Base-by-base conservation (phyloP, 2,329 filamentous ascomycete species). In the Diaporthe eres region DNA sequence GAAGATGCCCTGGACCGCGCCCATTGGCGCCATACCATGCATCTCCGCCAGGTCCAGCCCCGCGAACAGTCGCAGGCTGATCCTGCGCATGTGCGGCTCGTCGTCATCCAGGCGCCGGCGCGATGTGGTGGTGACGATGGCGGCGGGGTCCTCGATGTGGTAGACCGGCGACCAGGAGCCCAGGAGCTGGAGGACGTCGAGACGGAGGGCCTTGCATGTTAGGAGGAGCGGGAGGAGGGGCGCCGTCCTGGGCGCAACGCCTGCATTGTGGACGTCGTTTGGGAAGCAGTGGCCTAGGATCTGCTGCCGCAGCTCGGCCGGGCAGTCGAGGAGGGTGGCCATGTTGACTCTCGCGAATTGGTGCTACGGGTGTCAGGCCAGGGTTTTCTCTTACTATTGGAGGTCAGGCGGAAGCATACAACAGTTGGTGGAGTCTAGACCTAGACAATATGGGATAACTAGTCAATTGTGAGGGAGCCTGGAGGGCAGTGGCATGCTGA, bases 61-160 rank as follows among this genome's bases (percentile, higher is more conserved):
- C 51, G 61, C 60, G 22, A 74, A 74, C 19, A 74, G 8, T 4
- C 72, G 72, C 22, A 74, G 72, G 37, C 49, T 58, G 61, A 68
- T 37, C 19, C 13, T 58, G 60, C 39, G 49, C 19, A 47, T 58
- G n/a, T 58, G 28, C 19, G 1, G 8, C 19, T 31, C 28, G 12
- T 51, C 28, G 19, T 63, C 4, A 9, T 37, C 34, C 0, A 60
- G 28, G 28, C 19, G 17, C 31, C 55, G 31, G 31, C 31, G 57
- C 31, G 15, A n/a, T 22, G 60, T 19, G 58, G 13, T 28, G n/a
- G 4, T 19, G 60, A 15, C 17, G 25, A 70, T 31, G 39, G 39
- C 49, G 6, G 12, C 8, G 3, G 61, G 72, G 10, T 53, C 51
- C 19, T 68, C 60, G 47, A 74, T 39, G 61, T 67, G 51, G 47